Evolutionary conservation across 768 basidiomycete species (phyloP).

Genomic region (Mycena metata): DNA sequence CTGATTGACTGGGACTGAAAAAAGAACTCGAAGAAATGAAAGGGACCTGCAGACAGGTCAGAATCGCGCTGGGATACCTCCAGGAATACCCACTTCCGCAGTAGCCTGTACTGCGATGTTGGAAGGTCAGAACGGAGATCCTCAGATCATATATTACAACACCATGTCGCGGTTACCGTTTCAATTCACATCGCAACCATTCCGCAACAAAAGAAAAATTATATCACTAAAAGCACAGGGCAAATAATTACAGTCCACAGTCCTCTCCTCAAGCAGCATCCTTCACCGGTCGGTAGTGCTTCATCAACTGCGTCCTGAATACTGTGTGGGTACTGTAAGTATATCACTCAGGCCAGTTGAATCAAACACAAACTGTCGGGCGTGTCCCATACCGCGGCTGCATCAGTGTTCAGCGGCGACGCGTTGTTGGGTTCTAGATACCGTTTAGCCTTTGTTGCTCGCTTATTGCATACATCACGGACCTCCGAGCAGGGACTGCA

Average conservation of each 20-base stretch:
- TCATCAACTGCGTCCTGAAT: slow-evolving; percentile 81
- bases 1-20: slow-evolving; percentile 4
- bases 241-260: slow-evolving; percentile 29
- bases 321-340: slow-evolving; percentile 55
- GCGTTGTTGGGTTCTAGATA: slow-evolving; percentile 90
- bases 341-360: neutral
- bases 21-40: slow-evolving; percentile 15
- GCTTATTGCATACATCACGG: slow-evolving; percentile 42
- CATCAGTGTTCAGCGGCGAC: slow-evolving; percentile 90
- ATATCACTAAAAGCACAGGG: slow-evolving; percentile 29
- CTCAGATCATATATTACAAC: slow-evolving; percentile 26
- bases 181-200: neutral
- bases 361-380: slow-evolving; percentile 65
- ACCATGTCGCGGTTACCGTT: slow-evolving; percentile 7
- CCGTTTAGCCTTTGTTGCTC: slow-evolving; percentile 1
- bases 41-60: slow-evolving; percentile 1
- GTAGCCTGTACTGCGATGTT: slow-evolving; percentile 33
- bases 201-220: neutral
- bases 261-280: slow-evolving; percentile 45
- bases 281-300: slow-evolving; percentile 73
- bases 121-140: slow-evolving; percentile 19
- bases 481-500: slow-evolving; percentile 93
- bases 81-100: slow-evolving; percentile 10
- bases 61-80: neutral
- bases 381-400: slow-evolving; percentile 83